phyloP scores from a whole-genome alignment of 257 asterid genomes.

The Salvia rosmarinus region DNA sequence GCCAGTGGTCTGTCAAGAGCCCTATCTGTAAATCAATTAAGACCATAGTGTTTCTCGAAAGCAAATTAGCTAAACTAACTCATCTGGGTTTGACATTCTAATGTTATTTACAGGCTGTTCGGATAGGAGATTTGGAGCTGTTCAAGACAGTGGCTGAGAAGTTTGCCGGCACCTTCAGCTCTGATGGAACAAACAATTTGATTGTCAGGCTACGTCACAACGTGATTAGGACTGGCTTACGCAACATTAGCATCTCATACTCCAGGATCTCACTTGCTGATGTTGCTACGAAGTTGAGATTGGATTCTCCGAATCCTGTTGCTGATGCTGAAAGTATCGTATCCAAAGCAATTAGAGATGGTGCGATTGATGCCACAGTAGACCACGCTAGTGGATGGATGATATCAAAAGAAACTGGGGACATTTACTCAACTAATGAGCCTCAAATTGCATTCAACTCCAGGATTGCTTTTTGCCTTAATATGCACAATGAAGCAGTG shows the following conservation, averaged over 20 bases:
- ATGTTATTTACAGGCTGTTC: slow-evolving; percentile 73
- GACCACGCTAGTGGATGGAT: slow-evolving; percentile 80
- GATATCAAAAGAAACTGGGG: slow-evolving; percentile 93
- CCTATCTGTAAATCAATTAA: neutral
- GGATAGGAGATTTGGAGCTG: slow-evolving; percentile 86
- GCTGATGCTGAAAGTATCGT: slow-evolving; percentile 94
- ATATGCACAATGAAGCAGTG: slow-evolving; percentile 92
- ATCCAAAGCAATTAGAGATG: slow-evolving; percentile 83
- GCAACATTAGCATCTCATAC: slow-evolving; percentile 88
- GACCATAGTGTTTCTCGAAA: neutral
- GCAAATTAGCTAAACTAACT: slow-evolving; percentile 16
- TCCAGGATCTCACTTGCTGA: slow-evolving; percentile 78
- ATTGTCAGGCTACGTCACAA: slow-evolving; percentile 89
- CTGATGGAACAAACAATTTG: slow-evolving; percentile 78
- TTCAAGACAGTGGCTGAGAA: slow-evolving; percentile 76
- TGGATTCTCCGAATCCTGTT: slow-evolving; percentile 79
- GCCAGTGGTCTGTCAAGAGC: neutral
- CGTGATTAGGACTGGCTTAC: slow-evolving; percentile 84
- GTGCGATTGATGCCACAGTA: slow-evolving; percentile 86
- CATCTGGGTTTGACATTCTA: slow-evolving; percentile 23
- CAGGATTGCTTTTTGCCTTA: slow-evolving; percentile 82
- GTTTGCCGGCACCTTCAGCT: slow-evolving; percentile 68
- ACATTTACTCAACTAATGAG: slow-evolving; percentile 85
- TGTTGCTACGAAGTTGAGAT: slow-evolving; percentile 76
- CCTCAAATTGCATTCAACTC: slow-evolving; percentile 90